A percentile compares a stretch with the other conserved stretches of the same genome.
Conservation (phyloP, 768 basidiomycete species). For the Trametes gibbosa region DNA sequence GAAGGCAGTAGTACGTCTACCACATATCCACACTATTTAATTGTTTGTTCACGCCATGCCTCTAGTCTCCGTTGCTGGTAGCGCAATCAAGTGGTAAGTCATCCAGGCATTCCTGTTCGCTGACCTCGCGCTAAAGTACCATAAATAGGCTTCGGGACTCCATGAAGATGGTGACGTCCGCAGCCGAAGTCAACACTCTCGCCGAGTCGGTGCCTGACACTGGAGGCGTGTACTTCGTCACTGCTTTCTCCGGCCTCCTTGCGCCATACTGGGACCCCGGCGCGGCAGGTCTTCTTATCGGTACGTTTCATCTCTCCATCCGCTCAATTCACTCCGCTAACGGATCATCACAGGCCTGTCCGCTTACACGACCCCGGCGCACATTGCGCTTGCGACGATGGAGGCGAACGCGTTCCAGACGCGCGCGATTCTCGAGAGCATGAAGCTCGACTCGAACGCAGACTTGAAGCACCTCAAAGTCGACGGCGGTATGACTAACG, state of each 20-base stretch:
- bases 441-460: slow-evolving; percentile 83
- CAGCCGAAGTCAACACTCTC: slow-evolving; percentile 81
- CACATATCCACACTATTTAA: neutral
- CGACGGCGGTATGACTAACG: slow-evolving; percentile 98
- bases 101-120: neutral
- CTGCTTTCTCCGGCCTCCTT: slow-evolving; percentile 92
- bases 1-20: slow-evolving; percentile 82
- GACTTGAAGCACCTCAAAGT: slow-evolving; percentile 87
- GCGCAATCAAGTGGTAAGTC: slow-evolving; percentile 83
- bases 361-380: slow-evolving; percentile 85
- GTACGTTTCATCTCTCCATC: slow-evolving; percentile 29
- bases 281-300: slow-evolving; percentile 84
- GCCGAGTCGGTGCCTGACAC: slow-evolving; percentile 74
- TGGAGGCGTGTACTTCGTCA: slow-evolving; percentile 94
- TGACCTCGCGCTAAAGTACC: neutral
- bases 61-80: slow-evolving; percentile 89
- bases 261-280: slow-evolving; percentile 98
- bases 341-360: slow-evolving; percentile 52
- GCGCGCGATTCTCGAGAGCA: slow-evolving; percentile 90
- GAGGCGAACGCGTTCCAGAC: slow-evolving; percentile 98
- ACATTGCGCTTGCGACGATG: slow-evolving; percentile 92
- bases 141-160: slow-evolving; percentile 80
- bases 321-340: neutral
- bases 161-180: slow-evolving; percentile 76
- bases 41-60: neutral